Percentiles rank a stretch among this genome's conserved stretches.
phyloP scores from a whole-genome alignment of 495 filamentous ascomycete genomes.

The Neurospora tetraspora region DNA sequence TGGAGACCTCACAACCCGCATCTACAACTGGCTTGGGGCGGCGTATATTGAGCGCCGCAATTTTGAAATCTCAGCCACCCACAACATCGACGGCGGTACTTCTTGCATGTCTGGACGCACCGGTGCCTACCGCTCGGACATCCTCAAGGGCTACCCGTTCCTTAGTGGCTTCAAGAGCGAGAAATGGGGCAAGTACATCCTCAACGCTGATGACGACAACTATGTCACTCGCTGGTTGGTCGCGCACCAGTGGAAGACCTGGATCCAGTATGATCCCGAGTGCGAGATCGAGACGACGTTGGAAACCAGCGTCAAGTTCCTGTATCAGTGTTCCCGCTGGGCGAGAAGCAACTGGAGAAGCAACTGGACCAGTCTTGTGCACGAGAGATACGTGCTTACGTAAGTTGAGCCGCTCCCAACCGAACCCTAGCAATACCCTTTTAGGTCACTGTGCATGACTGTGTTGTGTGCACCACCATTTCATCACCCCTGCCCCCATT shows the following conservation, averaged over 20 bases:
- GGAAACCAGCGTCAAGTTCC: conserved; percentile 61
- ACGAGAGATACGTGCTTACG: conserved; percentile 58
- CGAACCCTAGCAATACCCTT: neutral
- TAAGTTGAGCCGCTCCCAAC: conserved; percentile 33
- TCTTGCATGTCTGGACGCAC: conserved; percentile 84
- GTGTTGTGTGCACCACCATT: neutral
- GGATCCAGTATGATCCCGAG: conserved; percentile 64
- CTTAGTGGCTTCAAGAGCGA: conserved; percentile 63
- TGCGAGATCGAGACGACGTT: conserved; percentile 68
- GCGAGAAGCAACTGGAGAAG: conserved; percentile 74
- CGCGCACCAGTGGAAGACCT: conserved; percentile 64
- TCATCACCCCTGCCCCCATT: neutral
- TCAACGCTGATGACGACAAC: conserved; percentile 81
- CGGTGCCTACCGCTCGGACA: conserved; percentile 70
- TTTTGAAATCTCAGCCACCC: conserved; percentile 82
- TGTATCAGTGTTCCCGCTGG: conserved; percentile 74
- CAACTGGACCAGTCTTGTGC: conserved; percentile 67
- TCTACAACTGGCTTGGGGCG: conserved; percentile 72
- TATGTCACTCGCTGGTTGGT: conserved; percentile 76
- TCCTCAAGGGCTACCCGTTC: conserved; percentile 69
- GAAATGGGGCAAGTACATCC: conserved; percentile 57
- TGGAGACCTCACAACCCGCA: conserved; percentile 44
- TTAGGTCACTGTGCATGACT: neutral
- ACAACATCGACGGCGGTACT: conserved; percentile 74
- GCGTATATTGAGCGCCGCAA: conserved; percentile 76